Conservation (phyloP, 108 stramenopile genomes). For the Parietichytrium sp. region DNA sequence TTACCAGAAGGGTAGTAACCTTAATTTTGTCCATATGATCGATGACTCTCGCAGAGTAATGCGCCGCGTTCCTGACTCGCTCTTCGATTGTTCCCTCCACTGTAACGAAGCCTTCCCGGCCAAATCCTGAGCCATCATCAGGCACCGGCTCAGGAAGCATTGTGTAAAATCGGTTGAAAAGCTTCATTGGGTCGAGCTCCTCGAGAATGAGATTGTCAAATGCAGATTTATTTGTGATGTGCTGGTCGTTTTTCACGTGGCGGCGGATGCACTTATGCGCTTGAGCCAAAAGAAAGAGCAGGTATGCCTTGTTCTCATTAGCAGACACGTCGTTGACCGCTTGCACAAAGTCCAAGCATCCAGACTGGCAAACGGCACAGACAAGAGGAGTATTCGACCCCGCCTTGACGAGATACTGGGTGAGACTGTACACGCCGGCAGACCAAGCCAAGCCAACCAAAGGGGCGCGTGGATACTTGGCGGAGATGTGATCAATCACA, state of each 20-base stretch:
- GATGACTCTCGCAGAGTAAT: neutral
- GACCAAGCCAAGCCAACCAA: slow-evolving; percentile 39
- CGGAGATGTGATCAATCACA: neutral
- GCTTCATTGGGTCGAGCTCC: slow-evolving; percentile 29
- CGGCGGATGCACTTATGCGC: slow-evolving; percentile 27
- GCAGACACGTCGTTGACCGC: slow-evolving; percentile 2
- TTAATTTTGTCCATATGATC: slow-evolving; percentile 6
- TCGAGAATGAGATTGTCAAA: slow-evolving; percentile 18
- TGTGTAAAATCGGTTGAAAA: neutral
- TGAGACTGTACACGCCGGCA: slow-evolving; percentile 41
- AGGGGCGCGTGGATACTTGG: slow-evolving; percentile 34
- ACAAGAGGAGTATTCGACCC: slow-evolving; percentile 37
- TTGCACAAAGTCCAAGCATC: slow-evolving; percentile 44
- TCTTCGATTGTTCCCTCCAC: neutral
- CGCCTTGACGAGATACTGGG: neutral
- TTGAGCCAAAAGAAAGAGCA: neutral
- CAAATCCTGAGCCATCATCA: slow-evolving; percentile 22
- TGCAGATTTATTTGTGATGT: slow-evolving; percentile 6
- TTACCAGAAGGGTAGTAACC: slow-evolving; percentile 3
- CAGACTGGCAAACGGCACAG: slow-evolving; percentile 3
- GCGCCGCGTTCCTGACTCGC: slow-evolving; percentile 26
- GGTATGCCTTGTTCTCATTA: slow-evolving; percentile 26
- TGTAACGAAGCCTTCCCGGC: neutral
- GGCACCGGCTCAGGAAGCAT: slow-evolving; percentile 19
- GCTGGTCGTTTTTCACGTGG: slow-evolving; percentile 17